Percentiles rank a stretch among this genome's conserved stretches.
Conservation (phyloP, 331 rosid species). For the Malus hybrid region DNA sequence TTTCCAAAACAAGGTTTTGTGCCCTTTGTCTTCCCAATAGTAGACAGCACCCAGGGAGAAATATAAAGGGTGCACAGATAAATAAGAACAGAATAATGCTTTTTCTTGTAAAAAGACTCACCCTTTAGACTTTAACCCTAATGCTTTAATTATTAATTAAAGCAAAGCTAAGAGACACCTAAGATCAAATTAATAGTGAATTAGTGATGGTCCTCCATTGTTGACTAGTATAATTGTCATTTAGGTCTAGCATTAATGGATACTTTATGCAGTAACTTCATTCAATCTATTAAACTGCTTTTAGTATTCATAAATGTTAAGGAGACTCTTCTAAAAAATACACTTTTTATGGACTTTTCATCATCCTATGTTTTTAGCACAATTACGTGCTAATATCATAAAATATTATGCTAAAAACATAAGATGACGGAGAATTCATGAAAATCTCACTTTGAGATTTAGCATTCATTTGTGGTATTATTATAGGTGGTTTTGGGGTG, state of each 20-base stretch:
- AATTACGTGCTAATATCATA: rapidly evolving
- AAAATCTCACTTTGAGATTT: no score
- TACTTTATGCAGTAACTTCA: neutral
- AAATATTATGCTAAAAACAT: no score
- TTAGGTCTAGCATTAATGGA: neutral
- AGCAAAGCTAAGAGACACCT: constrained; percentile 16
- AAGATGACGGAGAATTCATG: rapidly evolving
- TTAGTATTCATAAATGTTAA: no score
- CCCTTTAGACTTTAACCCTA: constrained; percentile 17
- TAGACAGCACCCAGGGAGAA: constrained; percentile 37
- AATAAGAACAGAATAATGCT: constrained; percentile 16
- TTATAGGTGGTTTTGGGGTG: neutral
- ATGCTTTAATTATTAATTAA: constrained; percentile 6
- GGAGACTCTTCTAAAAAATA: rapidly evolving
- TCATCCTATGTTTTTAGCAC: no score
- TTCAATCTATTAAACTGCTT: neutral
- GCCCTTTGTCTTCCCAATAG: constrained; percentile 45
- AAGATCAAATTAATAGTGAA: constrained; percentile 4
- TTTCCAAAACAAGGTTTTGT: constrained; percentile 44
- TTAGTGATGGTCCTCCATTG: neutral
- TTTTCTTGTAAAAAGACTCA: constrained; percentile 21
- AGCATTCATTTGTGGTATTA: neutral
- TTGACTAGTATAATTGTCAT: neutral
- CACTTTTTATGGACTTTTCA: rapidly evolving
- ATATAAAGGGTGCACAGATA: constrained; percentile 3